Percentiles rank a stretch among this genome's conserved stretches.
phyloP scores from a whole-genome alignment of 495 filamentous ascomycete genomes.

The Aspergillus wentii region DNA sequence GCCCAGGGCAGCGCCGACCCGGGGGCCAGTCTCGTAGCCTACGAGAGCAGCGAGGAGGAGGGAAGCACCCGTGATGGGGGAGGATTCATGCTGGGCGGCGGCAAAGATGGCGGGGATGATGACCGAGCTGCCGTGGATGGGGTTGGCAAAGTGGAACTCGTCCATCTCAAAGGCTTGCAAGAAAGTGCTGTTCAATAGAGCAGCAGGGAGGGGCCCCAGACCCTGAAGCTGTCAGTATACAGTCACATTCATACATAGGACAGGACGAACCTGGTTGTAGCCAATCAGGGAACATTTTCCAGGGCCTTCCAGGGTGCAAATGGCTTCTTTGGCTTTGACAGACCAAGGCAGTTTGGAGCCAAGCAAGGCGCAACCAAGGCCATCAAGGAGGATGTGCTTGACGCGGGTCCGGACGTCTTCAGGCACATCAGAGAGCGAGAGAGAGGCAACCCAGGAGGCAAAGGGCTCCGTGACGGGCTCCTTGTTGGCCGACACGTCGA shows the following conservation, averaged over 20 bases:
- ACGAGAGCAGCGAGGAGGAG: constrained; percentile 29
- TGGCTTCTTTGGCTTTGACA: constrained; percentile 22
- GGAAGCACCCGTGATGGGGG: constrained; percentile 1
- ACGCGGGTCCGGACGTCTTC: constrained; percentile 14
- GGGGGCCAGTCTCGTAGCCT: constrained; percentile 33
- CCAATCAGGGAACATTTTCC: constrained; percentile 26
- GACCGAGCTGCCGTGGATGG: constrained; percentile 12
- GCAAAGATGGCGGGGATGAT: constrained; percentile 33
- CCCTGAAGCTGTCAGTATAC: constrained; percentile 6
- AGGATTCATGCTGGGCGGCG: constrained; percentile 13
- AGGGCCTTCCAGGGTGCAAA: constrained; percentile 24
- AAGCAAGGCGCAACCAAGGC: constrained; percentile 33
- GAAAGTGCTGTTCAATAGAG: constrained; percentile 33
- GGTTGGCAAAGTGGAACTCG: constrained; percentile 17
- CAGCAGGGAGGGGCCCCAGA: constrained; percentile 22
- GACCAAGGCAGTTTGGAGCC: constrained; percentile 37
- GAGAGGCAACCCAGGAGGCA: constrained; percentile 1
- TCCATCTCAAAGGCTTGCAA: constrained; percentile 37
- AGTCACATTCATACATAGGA: too few species aligned
- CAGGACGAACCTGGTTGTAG: constrained; percentile 22
- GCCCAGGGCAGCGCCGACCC: constrained; percentile 26
- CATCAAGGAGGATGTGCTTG: constrained; percentile 41
- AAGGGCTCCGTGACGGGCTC: constrained; percentile 3
- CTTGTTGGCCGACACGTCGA: too few species aligned
- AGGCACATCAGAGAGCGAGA: constrained; percentile 2